Evolutionary conservation across 371 early-diverging fungal genomes (phyloP).

Genomic region (Mortierella sp.): DNA sequence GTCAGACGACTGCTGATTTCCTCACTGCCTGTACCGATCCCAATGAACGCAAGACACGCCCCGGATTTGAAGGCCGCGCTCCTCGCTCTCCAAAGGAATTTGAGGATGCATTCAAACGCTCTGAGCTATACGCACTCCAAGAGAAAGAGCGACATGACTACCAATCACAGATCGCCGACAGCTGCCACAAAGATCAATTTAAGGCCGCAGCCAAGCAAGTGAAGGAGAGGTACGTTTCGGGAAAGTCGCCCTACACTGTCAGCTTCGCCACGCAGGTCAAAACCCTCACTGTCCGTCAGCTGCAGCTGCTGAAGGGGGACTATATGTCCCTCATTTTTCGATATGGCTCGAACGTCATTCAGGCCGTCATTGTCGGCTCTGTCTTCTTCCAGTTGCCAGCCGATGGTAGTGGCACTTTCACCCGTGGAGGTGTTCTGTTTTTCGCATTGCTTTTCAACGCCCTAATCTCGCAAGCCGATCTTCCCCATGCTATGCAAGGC

Average conservation of each 20-base stretch:
- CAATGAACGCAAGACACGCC: slow-evolving; percentile 65
- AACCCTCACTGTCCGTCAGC: slow-evolving; percentile 69
- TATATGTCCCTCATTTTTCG: slow-evolving; percentile 62
- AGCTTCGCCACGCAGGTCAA: slow-evolving; percentile 70
- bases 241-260: slow-evolving; percentile 66
- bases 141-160: slow-evolving; percentile 56
- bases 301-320: slow-evolving; percentile 63
- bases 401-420: slow-evolving; percentile 67
- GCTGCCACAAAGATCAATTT: slow-evolving; percentile 57
- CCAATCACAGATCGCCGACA: slow-evolving; percentile 41
- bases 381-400: slow-evolving; percentile 68
- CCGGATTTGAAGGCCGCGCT: slow-evolving; percentile 62
- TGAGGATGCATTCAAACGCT: slow-evolving; percentile 55
- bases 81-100: slow-evolving; percentile 61
- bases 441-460: slow-evolving; percentile 63
- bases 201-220: slow-evolving; percentile 61
- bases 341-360: slow-evolving; percentile 63
- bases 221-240: slow-evolving; percentile 65
- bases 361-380: slow-evolving; percentile 76
- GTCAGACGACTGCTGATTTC: slow-evolving; percentile 82
- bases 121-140: slow-evolving; percentile 49
- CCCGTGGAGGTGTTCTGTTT: slow-evolving; percentile 76
- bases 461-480: slow-evolving; percentile 61
- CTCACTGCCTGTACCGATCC: slow-evolving; percentile 77
- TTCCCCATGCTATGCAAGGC: slow-evolving; percentile 61